Evolutionary conservation across 306 rosid species (phyloP), one percentile per base, ranked within the genome.

Genomic region (Cucurbita maxima): DNA sequence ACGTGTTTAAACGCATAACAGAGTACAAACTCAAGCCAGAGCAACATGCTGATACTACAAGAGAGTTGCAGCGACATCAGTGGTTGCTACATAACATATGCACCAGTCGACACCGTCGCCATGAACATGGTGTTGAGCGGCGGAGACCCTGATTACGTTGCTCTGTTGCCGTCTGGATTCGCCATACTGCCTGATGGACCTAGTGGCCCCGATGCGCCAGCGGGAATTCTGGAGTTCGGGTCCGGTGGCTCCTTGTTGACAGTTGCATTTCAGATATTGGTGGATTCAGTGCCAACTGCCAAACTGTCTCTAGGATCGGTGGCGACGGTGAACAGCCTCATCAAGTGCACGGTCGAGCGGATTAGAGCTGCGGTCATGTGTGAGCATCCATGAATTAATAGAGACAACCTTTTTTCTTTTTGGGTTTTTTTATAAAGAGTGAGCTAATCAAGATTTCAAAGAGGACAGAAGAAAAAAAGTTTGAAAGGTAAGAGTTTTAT

Each of bases 111-210:
- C 8, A 50, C 14, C 4, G 1, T 0, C 0, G 73, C 92, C 3
- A 1, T 86, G 48, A 4, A 66, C 1, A 47, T 14, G 52, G 68
- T 91, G 11, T 64, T 81, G 37, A 72, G 45, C 8, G 96, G 92
- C 58, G 73, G 20, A 0, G 59, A 81, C 60, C 83, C 87, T 11
- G 87, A 87, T 10, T 15, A 6, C 0, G 83, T 86, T 6, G 13
- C 75, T 16, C 58, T 86, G 4, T 67, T 84, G 30, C 86, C 93
- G 16, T 87, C 91, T 0, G 91, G 96, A 2, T 86, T 91, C 75
- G 50, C 85, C 34, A 82, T 91, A 9, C 83, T 86, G 1, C 91
- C 91, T 13, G 73, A 68, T 47, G 73, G 56, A 3, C 55, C 56
- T 6, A 47, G 3, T 37, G 71, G 71, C 18, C 37, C 53, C 2